Base-by-base conservation (phyloP, 2,329 filamentous ascomycete genomes). In the Colletotrichum destructivum region DNA sequence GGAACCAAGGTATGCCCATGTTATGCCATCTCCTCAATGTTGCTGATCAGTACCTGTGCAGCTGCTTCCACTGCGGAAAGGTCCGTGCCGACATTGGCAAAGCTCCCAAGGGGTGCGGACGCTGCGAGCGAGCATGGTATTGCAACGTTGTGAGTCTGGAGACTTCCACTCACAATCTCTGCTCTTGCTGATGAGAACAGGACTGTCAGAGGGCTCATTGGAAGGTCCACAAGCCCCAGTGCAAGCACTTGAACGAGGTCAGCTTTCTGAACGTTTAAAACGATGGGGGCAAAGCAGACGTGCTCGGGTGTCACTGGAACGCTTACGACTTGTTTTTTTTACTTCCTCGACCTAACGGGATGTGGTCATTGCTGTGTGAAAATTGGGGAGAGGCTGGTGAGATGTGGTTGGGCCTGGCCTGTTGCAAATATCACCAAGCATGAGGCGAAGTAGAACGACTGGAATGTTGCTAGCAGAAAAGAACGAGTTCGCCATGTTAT, bases 51-150 rank as follows among this genome's bases (percentile, higher is more conserved):
- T 38, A 16, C 8, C 13, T 31, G 16, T 31, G 13, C 31, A 77
- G 76, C 64, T 78, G 76, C 70, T 78, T 73, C 49, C 21, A 68
- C 6, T 77, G 76, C 57, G 75, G 77, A 8, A 77, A 76, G 61
- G 67, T 74, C 18, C 7, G 62, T 21, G 63, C 12, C 8, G 75
- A 76, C 26, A 64, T 46, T 18, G 68, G 71, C 23, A 70, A 71
- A 52, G 31, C n/a, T 4, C 66, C 55, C 1, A 49, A 40, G 31
- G 59, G 61, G 18, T 77, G 75, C 18, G 47, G 64, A 4, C 42
- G 51, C 21, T 77, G 75, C 61, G 54, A 75, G 11, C 9, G 8
- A 2, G 72, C 68, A 4, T 76, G 69, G 69, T 75, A 73, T 52
- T 76, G 76, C 54, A 56, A 74, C n/a, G 62, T 38, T 15, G 74